Evolutionary conservation across 2,329 filamentous ascomycete species (phyloP), one percentile per base, ranked within the genome.

Genomic region (Penicillium sclerotigenum): DNA sequence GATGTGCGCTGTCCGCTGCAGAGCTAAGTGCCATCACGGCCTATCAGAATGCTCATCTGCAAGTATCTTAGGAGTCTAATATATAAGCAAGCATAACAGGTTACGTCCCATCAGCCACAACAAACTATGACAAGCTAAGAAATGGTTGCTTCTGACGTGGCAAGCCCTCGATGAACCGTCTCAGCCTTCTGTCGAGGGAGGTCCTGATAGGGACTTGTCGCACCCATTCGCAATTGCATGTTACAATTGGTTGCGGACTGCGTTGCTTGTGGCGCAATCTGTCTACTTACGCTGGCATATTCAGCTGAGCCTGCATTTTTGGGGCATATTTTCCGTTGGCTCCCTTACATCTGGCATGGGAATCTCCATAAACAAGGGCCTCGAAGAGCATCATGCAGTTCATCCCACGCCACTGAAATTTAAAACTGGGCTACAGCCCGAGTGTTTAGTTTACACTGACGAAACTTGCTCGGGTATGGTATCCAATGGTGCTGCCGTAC

Each of bases 131-230:
- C 46, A 48, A 52, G 51, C 38, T 57, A 47, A 51, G 48, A 57
- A 57, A 56, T 37, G 49, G 59, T 41, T 53, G 52, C 51, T 60
- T 69, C 67, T 72, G 70, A 72, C 69, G 70, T 72, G 70, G 70
- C 69, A 71, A 51, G 33, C 59, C 54, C 58, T 49, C 31, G 59
- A 56, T 65, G 56, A 60, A 22, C 33, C 46, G 34, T 43, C 22
- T 46, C 52, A 57, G 46, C 48, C 56, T 57, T 49, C 40, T 58
- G 22, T 28, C 16, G 29, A 59, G 47, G 54, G 52, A 54, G 61
- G 40, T 37, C 45, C 54, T 58, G 49, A 59, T 49, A 56, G 59
- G 57, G 49, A 54, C 46, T 46, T 37, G 57, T 54, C 49, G 50
- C 52, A 33, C 55, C 40, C 51, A 45, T 55, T 52, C 22, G 31